Conservation (phyloP, 2,329 filamentous ascomycete genomes). For the Neofusicoccum umdonicola region DNA sequence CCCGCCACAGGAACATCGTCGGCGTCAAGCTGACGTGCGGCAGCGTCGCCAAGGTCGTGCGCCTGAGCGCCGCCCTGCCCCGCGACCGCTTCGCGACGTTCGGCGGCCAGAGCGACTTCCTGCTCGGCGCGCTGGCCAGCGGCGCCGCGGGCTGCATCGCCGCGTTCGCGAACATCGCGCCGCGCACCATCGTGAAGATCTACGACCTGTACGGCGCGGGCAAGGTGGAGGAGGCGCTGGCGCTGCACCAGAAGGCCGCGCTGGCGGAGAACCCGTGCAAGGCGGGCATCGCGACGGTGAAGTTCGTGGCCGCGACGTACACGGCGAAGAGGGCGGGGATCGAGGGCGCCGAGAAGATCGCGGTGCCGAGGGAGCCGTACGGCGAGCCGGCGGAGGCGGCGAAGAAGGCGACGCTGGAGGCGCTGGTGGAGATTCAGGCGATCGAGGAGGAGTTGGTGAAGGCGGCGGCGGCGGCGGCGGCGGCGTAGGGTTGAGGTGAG, state of each 20-base stretch:
- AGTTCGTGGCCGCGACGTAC: constrained; percentile 63
- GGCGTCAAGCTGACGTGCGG: constrained; percentile 72
- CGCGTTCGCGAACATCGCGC: constrained; percentile 58
- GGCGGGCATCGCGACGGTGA: constrained; percentile 64
- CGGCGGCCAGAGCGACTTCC: constrained; percentile 71
- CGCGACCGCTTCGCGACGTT: constrained; percentile 63
- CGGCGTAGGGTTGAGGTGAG: not conserved
- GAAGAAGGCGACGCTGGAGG: not conserved
- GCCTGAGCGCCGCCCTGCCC: constrained; percentile 54
- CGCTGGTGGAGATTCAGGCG: constrained; percentile 12
- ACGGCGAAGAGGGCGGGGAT: constrained; percentile 61
- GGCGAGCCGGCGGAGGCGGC: constrained; percentile 35
- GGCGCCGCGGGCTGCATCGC: constrained; percentile 57
- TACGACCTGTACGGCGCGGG: constrained; percentile 62
- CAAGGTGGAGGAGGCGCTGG: constrained; percentile 56
- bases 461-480: not conserved
- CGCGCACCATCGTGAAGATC: constrained; percentile 55
- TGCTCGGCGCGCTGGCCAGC: constrained; percentile 55
- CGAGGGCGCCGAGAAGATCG: constrained; percentile 53
- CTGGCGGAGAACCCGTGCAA: constrained; percentile 66
- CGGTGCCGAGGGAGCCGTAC: constrained; percentile 63
- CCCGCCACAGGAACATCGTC: constrained; percentile 60
- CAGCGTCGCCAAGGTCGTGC: constrained; percentile 69
- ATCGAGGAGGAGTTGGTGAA: constrained; percentile 1
- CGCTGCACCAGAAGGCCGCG: constrained; percentile 60